Evolutionary conservation across 495 filamentous ascomycete genomes (phyloP), one percentile per base, ranked within the genome.

Genomic region (Annulohypoxylon nitens): DNA sequence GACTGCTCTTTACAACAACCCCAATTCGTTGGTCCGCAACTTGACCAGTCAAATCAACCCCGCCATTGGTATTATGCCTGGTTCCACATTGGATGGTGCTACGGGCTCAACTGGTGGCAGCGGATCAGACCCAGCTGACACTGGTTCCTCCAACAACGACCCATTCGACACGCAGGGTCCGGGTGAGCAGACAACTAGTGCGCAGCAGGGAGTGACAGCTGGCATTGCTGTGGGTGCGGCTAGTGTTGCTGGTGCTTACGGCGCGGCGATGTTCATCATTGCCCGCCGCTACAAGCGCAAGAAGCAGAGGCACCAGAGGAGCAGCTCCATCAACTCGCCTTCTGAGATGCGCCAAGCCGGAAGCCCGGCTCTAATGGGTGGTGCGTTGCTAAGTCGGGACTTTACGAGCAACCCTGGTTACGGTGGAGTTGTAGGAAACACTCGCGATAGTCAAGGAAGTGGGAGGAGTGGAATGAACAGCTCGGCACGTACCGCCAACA

Each of bases 241-340:
- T 34, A 89, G 86, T 47, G 93, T 94, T 76, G 93, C 93, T 14
- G 90, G 91, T 51, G 92, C 91, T n/a, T 99, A 99, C 75, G 97
- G 95, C 78, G 95, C 93, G n/a, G 97, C 93, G 79, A 98, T 99
- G 96, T 97, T 98, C 83, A 92, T 95, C 79, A 88, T 98, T 71
- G 96, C 96, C 25, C 89, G 97, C 51, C 87, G 96, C 68, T 99
- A 98, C 88, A 94, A 93, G 86, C 92, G 91, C 83, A 91, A 91
- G 84, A 92, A 90, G 83, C 88, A 91, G 78, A 82, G 89, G 65
- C 96, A 98, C 82, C 87, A 89, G 69, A 92, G 97, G 58, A 87
- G 91, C 57, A 91, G 88, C 84, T 94, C 92, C 39, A 80, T 93
- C 75, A 83, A 82, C 64, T 84, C 75, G 64, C 81, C 81, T 37